Evolutionary conservation across 192 early-diverging fungal species (phyloP), one percentile per base, ranked within the genome.

Genomic region (Backusella parvicylindrica): DNA sequence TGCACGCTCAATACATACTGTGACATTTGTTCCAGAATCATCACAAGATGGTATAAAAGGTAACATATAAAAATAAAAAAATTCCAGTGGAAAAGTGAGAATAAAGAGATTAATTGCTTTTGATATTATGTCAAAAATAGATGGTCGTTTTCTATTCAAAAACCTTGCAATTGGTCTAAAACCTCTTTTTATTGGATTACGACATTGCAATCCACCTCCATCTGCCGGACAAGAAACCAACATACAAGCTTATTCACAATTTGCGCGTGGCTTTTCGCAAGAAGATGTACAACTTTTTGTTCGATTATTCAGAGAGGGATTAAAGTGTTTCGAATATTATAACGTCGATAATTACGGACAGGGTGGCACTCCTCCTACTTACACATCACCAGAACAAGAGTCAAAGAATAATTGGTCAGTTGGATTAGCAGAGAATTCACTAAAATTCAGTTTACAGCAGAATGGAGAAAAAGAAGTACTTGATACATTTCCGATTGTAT

Each of bases 381-480:
- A 64, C 75, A 32, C 77, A 70, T 2, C 41, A 53, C 23, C 71
- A 56, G 32, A 77, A 65, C 33, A 73, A 56, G 23, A 79, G 32
- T 41, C 37, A 4, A 73, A 41, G 30, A 68, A 64, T 28, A 66
- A 70, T 28, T 47, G 68, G 63, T 28, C 77, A 0, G 60, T 76
- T 70, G 77, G 81, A 67, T 68, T 74, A 68, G 41, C 70, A 67
- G 37, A 78, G 50, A 69, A 75, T 31, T 64, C 75, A 6, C 26
- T 81, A 16, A 85, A 90, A 68, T 80, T 93, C 23, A 87, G 88
- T 68, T 83, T 89, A 23, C 84, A 90, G 13, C 85, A 91, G 32
- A 95, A 94, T 77, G 93, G 95, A 41, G 96, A 94, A 74, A 98
- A 98, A 74, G 96, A 99, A 75, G 89, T 94, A 33, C 84, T 96